Evolutionary conservation across 2,329 filamentous ascomycete species (phyloP).

Genomic region (Dactylellina drechsleri): DNA sequence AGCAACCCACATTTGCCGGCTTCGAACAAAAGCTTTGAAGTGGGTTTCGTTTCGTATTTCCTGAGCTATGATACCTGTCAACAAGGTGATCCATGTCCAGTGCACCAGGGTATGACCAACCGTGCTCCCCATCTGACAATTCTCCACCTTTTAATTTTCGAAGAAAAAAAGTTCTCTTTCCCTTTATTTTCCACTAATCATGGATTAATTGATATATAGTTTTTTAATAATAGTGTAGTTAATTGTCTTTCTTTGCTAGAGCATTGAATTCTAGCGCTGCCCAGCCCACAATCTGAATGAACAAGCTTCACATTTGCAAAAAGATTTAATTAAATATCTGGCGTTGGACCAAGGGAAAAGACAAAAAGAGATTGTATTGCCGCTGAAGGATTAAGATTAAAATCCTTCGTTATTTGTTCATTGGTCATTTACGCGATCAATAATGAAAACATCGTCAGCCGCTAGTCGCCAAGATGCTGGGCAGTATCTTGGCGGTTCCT

Average conservation of each 20-base stretch:
- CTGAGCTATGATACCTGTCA: constrained; percentile 12
- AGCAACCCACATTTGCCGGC: background rate
- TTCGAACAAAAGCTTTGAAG: background rate
- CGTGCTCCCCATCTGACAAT: constrained; percentile 3
- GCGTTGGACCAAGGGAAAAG: background rate
- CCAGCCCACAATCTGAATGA: no score
- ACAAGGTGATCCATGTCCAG: constrained; percentile 7
- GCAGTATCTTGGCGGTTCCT: no score
- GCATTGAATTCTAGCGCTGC: no score
- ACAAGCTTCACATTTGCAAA: no score
- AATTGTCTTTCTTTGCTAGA: no score
- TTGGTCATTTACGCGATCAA: constrained; percentile 14
- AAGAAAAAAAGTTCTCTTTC: constrained; percentile 12
- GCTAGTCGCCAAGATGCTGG: constrained; percentile 30
- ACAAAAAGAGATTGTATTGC: background rate
- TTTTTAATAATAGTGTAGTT: no score
- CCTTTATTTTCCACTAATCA: constrained; percentile 7
- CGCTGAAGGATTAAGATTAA: constrained; percentile 36
- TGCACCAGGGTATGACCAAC: background rate
- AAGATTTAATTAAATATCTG: no score
- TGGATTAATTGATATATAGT: background rate
- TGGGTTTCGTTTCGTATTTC: constrained; percentile 1
- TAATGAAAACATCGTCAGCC: constrained; percentile 27
- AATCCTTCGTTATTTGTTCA: constrained; percentile 16
- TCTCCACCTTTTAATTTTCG: background rate